Percentiles rank a stretch among this genome's conserved stretches.
Evolutionary conservation across 176 grass and related monocot genomes (phyloP).

Genomic region (Poa pratensis): DNA sequence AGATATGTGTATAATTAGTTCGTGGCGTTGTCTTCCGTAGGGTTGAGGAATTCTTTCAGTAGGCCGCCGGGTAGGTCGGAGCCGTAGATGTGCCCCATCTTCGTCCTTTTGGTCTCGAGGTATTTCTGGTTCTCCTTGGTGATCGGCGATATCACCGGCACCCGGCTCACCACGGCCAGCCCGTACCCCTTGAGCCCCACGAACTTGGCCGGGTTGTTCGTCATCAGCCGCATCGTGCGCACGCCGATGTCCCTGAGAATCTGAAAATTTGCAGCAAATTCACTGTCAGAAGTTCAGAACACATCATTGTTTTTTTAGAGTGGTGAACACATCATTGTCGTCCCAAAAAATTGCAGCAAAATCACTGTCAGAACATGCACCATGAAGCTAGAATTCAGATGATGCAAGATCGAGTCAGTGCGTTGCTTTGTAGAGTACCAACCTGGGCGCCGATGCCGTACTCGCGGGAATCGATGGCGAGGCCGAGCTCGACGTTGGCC

Average conservation of each 20-base stretch:
- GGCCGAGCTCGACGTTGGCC: constrained; percentile 90
- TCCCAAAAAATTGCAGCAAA: too few species aligned
- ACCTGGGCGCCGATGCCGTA: constrained; percentile 98
- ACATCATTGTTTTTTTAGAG: too few species aligned
- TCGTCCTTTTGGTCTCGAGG: constrained; percentile 93
- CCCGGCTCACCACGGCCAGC: constrained; percentile 81
- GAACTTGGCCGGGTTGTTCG: constrained; percentile 95
- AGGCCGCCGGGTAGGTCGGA: constrained; percentile 78
- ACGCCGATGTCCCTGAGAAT: constrained; percentile 84
- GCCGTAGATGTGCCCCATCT: constrained; percentile 93
- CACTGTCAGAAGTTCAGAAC: neutral
- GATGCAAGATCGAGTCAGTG: neutral
- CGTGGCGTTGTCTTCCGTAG: constrained; percentile 7
- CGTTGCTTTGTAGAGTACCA: neutral
- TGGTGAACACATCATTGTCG: neutral
- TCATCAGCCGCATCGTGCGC: constrained; percentile 92
- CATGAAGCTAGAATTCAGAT: neutral
- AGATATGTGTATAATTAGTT: neutral
- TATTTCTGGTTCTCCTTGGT: constrained; percentile 93
- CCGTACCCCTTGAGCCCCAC: constrained; percentile 92
- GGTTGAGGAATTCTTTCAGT: constrained; percentile 55
- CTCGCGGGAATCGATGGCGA: constrained; percentile 84
- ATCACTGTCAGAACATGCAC: neutral
- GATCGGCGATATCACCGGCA: constrained; percentile 85
- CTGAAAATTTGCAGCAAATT: constrained; percentile 29